Evolutionary conservation across 2,329 filamentous ascomycete species (phyloP), one percentile per base, ranked within the genome.

Genomic region (Penicillium sp.): DNA sequence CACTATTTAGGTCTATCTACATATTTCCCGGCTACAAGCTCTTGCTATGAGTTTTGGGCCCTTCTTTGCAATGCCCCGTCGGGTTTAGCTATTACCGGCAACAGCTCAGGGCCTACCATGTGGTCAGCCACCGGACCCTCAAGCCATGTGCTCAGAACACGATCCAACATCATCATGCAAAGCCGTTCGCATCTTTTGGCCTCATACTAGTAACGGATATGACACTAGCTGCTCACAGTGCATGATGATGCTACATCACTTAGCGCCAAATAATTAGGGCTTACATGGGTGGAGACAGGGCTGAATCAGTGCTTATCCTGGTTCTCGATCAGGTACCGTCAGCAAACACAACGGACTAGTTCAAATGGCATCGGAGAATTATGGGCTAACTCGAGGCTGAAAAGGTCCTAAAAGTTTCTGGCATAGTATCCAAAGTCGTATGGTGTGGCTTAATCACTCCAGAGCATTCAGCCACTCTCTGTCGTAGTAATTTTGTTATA

Each of bases 171-270:
- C 31, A 34, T 44, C 28, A 28, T 44, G 31, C 42, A 33, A 24
- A 21, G 29, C 21, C 26, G 42, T 22, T 21, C 31, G 15, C 21
- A 44, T 22, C 12, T n/a, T 44, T 40, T 15, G 22, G 38, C 21
- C 21, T 22, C 15, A 40, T 40, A n/a, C 22, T 40, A n/a, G 21
- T 44, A 34, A 22, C 13, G 31, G 42, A 34, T 33, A 44, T 44
- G 19, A 34, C 28, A 44, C 29, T 44, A 44, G 42, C 42, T 32
- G 42, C 42, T 44, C 31, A 44, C 42, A 21, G 31, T 44, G 42
- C 42, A 44, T 44, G 42, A 44, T 44, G 42, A 44, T 44, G 42
- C 42, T 31, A 44, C 42, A 44, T 22, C 32, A 17, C 22, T 44
- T 33, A 10, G 42, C 28, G 42, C 31, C 28, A 33, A 33, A 33